These are phyloP conservation scores for Talaromyces sp. DNA, from an alignment of 2,329 filamentous ascomycete species.

Conservation along the genomic window DNA sequence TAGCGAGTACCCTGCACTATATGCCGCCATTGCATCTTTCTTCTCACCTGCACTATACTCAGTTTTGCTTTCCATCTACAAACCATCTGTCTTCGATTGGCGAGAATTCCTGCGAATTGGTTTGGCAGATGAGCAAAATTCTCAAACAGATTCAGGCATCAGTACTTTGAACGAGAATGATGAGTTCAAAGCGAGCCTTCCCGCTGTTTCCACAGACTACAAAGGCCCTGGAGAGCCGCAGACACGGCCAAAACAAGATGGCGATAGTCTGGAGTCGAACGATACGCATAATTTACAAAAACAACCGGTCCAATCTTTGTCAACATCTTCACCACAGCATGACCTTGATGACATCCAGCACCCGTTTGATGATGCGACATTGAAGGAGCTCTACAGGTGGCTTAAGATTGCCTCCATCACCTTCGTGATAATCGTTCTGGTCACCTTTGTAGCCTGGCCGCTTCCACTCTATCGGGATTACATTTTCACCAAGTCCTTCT, in stretches of 20 bases:
- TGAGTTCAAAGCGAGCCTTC: background rate
- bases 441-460: conserved; percentile 54
- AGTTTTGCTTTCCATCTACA: conserved; percentile 47
- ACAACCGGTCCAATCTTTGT: background rate
- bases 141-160: conserved; percentile 18
- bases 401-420: conserved; percentile 45
- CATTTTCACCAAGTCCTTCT: conserved; percentile 53
- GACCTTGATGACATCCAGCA: conserved; percentile 48
- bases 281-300: conserved; percentile 1
- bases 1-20: conserved; percentile 46
- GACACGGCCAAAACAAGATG: background rate
- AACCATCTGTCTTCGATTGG: conserved; percentile 48
- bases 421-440: conserved; percentile 47
- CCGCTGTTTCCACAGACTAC: background rate
- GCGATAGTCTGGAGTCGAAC: conserved; percentile 3
- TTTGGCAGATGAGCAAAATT: conserved; percentile 44
- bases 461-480: conserved; percentile 54
- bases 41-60: conserved; percentile 53
- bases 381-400: conserved; percentile 41
- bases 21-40: conserved; percentile 49
- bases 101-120: conserved; percentile 52
- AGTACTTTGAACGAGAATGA: conserved; percentile 12
- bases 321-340: conserved; percentile 7
- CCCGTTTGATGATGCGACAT: conserved; percentile 44
- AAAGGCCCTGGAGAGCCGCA: background rate